Conservation (phyloP, 345 rosid genomes). For the Nephelium lappaceum region DNA sequence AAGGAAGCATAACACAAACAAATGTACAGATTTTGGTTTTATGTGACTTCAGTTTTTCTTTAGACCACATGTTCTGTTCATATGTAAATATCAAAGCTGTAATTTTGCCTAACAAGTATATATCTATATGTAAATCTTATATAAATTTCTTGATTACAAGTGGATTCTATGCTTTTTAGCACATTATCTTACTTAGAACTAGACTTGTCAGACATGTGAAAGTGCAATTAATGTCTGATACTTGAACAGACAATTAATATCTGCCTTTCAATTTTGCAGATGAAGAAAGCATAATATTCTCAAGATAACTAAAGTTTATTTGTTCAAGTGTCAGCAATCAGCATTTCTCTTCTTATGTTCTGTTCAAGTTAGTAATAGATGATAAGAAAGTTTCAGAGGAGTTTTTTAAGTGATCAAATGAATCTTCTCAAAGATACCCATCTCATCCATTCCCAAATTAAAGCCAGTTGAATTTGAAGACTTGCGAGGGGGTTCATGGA, state of each 20-base stretch:
- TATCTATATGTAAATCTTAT: constrained; percentile 10
- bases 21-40: constrained; percentile 20
- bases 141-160: background rate
- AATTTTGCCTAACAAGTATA: constrained; percentile 1
- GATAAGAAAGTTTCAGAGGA: background rate
- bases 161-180: background rate
- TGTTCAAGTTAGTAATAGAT: background rate
- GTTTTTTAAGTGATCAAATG: constrained; percentile 12
- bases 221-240: background rate
- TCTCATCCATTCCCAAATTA: constrained; percentile 46
- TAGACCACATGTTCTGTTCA: constrained; percentile 1
- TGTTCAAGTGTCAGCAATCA: background rate
- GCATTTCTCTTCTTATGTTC: background rate
- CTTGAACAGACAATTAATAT: background rate
- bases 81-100: constrained; percentile 29
- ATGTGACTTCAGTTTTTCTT: constrained; percentile 4
- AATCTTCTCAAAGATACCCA: constrained; percentile 44
- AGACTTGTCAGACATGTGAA: background rate
- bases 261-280: background rate
- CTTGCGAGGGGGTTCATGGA: constrained; percentile 44
- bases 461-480: constrained; percentile 10
- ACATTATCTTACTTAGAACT: background rate
- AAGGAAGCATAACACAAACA: background rate
- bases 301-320: background rate
- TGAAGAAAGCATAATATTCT: background rate